A percentile compares a stretch with the other conserved stretches of the same genome.
Evolutionary conservation across 2,329 filamentous ascomycete genomes (phyloP).

Genomic region (Ilyonectria sp.): DNA sequence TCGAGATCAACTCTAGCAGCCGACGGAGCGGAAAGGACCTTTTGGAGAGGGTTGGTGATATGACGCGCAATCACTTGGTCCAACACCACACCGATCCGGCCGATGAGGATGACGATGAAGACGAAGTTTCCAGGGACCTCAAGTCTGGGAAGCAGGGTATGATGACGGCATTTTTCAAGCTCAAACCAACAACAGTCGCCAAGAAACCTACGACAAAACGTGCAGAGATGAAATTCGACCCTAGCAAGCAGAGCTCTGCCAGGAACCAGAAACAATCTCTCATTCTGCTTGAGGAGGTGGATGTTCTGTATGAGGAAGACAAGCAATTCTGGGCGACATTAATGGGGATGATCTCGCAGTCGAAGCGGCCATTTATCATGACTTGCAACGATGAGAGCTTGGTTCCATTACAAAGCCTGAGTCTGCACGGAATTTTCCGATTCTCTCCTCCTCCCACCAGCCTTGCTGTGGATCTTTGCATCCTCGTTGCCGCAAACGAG

Average conservation of each 20-base stretch:
- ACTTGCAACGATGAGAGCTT: conserved; percentile 94
- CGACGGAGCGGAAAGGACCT: conserved; percentile 92
- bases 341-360: conserved; percentile 82
- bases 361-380: conserved; percentile 92
- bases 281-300: conserved; percentile 94
- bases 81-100: conserved; percentile 57
- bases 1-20: conserved; percentile 91
- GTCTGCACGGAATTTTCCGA: conserved; percentile 88
- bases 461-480: conserved; percentile 83
- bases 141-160: conserved; percentile 82
- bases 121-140: conserved; percentile 64
- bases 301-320: conserved; percentile 95
- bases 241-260: conserved; percentile 50
- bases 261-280: conserved; percentile 90
- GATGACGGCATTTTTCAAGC: conserved; percentile 86
- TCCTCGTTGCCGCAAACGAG: conserved; percentile 88
- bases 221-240: conserved; percentile 47
- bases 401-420: conserved; percentile 81
- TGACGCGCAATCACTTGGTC: conserved; percentile 96
- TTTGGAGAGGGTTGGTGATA: conserved; percentile 92
- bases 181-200: conserved; percentile 54
- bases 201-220: conserved; percentile 50
- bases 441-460: conserved; percentile 77
- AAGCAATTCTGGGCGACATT: conserved; percentile 94
- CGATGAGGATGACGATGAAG: conserved; percentile 48